Base-by-base conservation (phyloP, 352 stramenopile species). In the Globisporangium heterothallicum region DNA sequence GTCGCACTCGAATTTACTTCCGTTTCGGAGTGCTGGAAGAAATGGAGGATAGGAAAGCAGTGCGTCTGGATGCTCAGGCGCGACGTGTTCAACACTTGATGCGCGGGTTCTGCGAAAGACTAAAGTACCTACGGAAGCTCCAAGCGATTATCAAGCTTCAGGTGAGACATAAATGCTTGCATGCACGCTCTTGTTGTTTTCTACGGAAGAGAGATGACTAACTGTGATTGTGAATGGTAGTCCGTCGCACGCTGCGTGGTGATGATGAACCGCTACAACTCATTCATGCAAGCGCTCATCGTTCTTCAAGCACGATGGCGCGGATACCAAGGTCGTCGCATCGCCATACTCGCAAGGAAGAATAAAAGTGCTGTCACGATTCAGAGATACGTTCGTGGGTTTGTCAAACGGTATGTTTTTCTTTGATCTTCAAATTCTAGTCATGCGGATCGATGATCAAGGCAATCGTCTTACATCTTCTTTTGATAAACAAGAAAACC, bases 201-300 rank as follows among this genome's bases (percentile, higher is more conserved):
- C 14, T 51, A 41, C 35, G 21, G 16, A 35, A n/a, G n/a, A n/a
- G 53, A 42, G 51, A 18, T 41, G 6, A 25, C 51, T 57, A 19
- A 61, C 2, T 52, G 14, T 53, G 16, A 19, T 53, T 51, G 24
- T 44, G 29, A 19, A 18, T 18, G 34, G 27, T 62, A 93, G 80
- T 93, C 83, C 9, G 81, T 94, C 50, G 78, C 74, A 56, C 78
- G 83, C 16, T 94, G 83, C 21, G 74, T 94, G 26, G 67, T 91
- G 27, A 72, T 70, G 63, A 88, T 89, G 73, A 81, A 69, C 41
- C 68, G 75, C 4, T 94, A 92, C 48, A 64, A 85, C 22, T 66
- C 74, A 7, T 81, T 79, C 34, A 70, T 75, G 18, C 57, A 69
- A 49, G 80, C 78, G 16, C 32, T 90, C 21, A 74, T 74, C 16